Evolutionary conservation across 768 basidiomycete species (phyloP).

Genomic region (Tulasnella sp.): DNA sequence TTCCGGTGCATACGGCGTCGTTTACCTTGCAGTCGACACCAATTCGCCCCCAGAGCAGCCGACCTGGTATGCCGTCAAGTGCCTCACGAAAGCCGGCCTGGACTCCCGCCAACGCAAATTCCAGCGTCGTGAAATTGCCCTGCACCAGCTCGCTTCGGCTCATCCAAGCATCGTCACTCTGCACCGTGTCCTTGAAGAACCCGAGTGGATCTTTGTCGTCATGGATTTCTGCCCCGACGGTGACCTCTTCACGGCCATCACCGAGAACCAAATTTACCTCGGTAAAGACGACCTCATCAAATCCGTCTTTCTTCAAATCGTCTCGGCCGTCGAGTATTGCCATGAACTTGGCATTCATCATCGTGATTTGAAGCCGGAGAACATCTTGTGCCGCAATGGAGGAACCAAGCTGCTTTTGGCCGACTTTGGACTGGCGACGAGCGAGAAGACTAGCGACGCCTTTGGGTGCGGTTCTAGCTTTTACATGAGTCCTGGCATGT

Average conservation of each 20-base stretch:
- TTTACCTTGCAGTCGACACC: conserved; percentile 75
- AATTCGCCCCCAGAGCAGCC: conserved; percentile 37
- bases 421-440: conserved; percentile 76
- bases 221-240: conserved; percentile 90
- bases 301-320: conserved; percentile 83
- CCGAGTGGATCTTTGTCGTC: conserved; percentile 60
- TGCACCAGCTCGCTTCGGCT: conserved; percentile 37
- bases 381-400: conserved; percentile 36
- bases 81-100: conserved; percentile 52
- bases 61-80: conserved; percentile 80
- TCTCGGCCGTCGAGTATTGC: conserved; percentile 90
- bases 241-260: conserved; percentile 40
- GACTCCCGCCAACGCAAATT: conserved; percentile 55
- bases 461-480: conserved; percentile 40
- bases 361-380: conserved; percentile 96
- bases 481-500: conserved; percentile 40
- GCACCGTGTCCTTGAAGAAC: conserved; percentile 54
- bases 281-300: conserved; percentile 81
- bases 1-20: conserved; percentile 90
- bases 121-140: conserved; percentile 60
- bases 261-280: conserved; percentile 66
- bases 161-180: conserved; percentile 58
- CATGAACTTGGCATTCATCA: conserved; percentile 90
- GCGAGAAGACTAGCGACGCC: conserved; percentile 34
- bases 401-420: conserved; percentile 77